phyloP scores from a whole-genome alignment of 306 rosid genomes.

The Acacia acuminata region DNA sequence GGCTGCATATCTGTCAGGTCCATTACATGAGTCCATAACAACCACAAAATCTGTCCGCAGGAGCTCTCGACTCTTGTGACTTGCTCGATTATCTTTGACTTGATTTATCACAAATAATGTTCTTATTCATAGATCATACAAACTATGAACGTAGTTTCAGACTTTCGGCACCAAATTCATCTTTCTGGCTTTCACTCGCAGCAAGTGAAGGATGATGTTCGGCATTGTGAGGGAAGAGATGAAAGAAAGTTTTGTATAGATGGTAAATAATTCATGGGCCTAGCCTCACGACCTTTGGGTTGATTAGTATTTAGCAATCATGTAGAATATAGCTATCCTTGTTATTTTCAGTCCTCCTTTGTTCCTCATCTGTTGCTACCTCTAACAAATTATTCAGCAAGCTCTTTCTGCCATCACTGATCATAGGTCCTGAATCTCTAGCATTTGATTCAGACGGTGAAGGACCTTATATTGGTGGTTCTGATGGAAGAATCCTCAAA shows the following conservation, averaged over 20 bases:
- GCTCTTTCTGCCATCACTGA: conserved; percentile 2
- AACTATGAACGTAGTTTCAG: not conserved
- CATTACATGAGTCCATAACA: no score
- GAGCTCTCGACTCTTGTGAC: not conserved
- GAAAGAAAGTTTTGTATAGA: not conserved
- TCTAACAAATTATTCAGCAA: not conserved
- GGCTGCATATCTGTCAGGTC: no score
- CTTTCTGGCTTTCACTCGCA: not conserved
- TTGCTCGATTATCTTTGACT: not conserved
- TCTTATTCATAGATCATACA: not conserved
- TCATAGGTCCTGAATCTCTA: conserved; percentile 11
- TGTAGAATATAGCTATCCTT: not conserved
- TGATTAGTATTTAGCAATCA: not conserved
- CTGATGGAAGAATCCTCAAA: conserved; percentile 3
- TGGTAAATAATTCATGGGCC: not conserved
- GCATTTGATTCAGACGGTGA: not conserved
- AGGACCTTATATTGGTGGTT: not conserved
- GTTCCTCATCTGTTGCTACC: not conserved
- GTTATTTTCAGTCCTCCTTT: not conserved
- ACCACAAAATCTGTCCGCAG: no score
- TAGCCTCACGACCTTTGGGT: not conserved
- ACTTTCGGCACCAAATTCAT: not conserved
- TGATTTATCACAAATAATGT: not conserved
- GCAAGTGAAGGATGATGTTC: not conserved
- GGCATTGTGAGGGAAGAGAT: not conserved